Conservation (phyloP, 768 basidiomycete genomes). For the Trametes punicea region DNA sequence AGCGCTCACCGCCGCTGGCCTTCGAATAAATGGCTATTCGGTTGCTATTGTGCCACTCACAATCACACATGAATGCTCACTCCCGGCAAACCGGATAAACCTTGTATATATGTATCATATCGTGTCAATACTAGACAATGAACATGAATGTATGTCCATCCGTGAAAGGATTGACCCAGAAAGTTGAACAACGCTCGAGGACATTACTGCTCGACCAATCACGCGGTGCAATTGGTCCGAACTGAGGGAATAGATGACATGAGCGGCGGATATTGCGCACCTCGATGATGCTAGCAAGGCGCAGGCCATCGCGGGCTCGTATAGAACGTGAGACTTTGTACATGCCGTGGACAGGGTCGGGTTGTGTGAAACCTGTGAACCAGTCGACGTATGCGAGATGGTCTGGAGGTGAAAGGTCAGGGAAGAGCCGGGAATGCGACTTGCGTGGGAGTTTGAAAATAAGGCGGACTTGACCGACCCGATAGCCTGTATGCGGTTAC, state of each 20-base stretch:
- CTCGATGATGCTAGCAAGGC: neutral
- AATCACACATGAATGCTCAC: neutral
- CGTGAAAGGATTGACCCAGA: conserved; percentile 4
- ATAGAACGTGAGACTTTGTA: conserved; percentile 24
- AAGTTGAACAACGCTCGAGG: neutral
- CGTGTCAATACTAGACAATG: neutral
- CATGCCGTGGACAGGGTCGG: conserved; percentile 25
- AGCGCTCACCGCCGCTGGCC: neutral
- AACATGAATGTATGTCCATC: conserved; percentile 6
- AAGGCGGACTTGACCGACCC: conserved; percentile 28
- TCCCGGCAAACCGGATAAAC: neutral
- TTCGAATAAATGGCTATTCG: neutral
- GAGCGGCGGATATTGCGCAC: neutral
- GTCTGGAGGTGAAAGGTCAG: neutral
- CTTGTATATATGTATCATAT: neutral
- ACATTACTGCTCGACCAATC: conserved; percentile 9
- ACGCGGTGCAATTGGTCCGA: neutral
- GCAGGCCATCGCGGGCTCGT: neutral
- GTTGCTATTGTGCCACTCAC: neutral
- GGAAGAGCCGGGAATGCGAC: neutral
- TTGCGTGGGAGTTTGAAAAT: conserved; percentile 26
- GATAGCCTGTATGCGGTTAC: conserved; percentile 23
- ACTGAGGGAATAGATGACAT: conserved; percentile 3
- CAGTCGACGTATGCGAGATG: conserved; percentile 33
- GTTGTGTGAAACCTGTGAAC: conserved; percentile 26